Evolutionary conservation across 78 protist genomes (phyloP), one percentile per base, ranked within the genome.

Genomic region (Cyanophora paradoxa): DNA sequence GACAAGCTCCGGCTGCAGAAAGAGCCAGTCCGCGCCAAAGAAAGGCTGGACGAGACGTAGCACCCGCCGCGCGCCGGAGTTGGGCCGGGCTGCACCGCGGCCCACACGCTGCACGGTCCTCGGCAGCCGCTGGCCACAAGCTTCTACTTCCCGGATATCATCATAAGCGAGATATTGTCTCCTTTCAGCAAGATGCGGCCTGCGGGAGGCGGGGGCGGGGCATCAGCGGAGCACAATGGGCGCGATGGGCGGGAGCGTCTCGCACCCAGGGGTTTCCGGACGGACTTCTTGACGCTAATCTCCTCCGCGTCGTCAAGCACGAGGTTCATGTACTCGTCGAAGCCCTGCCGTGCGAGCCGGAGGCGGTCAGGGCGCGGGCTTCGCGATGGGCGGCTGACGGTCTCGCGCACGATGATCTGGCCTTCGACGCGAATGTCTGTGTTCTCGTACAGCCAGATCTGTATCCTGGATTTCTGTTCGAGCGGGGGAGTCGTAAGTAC

Each of bases 301-400:
- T 94, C 97, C 77, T 78, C 88, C 24, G 97, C 95, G 36, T 94
- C 85, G 76, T 91, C 97, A 16, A 94, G 79, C 59, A 88, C 90
- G 42, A 94, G 80, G 73, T 94, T 94, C 97, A 94, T 94, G 88
- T 85, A 94, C 81, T 94, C 97, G 73, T 94, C 97, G 26, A 94
- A 89, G 48, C 97, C 97, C 95, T 88, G 79, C 58, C 62, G n/a
- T n/a, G n/a, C n/a, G n/a, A n/a, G n/a, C n/a, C n/a, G n/a, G n/a
- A n/a, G n/a, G n/a, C n/a, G 20, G 50, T 20, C 33, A 10, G 11
- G 39, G 3, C 6, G 40, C 11, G 41, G 37, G n/a, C n/a, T n/a
- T n/a, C n/a, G n/a, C n/a, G n/a, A n/a, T n/a, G n/a, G n/a, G n/a
- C n/a, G n/a, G n/a, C n/a, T n/a, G n/a, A n/a, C n/a, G n/a, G n/a